Conservation (phyloP, 306 rosid genomes). For the Begonia loranthoides region DNA sequence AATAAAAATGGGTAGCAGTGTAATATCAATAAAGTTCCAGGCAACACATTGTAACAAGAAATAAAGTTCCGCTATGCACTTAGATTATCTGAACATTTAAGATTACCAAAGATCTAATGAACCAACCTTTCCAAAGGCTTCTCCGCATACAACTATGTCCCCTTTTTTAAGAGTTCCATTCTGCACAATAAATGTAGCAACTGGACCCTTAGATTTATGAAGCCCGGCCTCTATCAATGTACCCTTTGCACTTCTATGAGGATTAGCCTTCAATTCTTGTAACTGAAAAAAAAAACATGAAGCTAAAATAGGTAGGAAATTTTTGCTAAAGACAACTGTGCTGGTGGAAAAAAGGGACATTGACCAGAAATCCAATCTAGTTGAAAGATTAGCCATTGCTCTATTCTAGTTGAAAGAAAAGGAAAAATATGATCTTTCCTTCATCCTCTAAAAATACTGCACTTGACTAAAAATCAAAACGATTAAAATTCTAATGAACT, state of each 20-base stretch:
- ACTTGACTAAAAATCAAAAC: too few species aligned
- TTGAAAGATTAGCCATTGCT: background rate
- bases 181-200: constrained; percentile 83
- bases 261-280: constrained; percentile 99
- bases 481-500: too few species aligned
- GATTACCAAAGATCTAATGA: constrained; percentile 2
- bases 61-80: constrained; percentile 5
- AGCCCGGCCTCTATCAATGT: constrained; percentile 92
- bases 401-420: background rate
- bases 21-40: too few species aligned
- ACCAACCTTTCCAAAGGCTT: constrained; percentile 91
- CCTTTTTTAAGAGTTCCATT: constrained; percentile 84
- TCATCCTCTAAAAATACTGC: too few species aligned
- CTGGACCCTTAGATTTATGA: constrained; percentile 85
- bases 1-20: background rate
- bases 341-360: constrained; percentile 1
- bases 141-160: constrained; percentile 80
- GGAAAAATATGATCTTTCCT: too few species aligned
- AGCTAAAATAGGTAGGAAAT: constrained; percentile 21
- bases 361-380: background rate
- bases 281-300: constrained; percentile 37
- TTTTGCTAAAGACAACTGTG: background rate
- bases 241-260: constrained; percentile 82
- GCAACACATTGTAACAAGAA: background rate
- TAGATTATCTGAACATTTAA: background rate